Percentiles rank a stretch among this genome's conserved stretches.
These are phyloP conservation scores for Pachysandra terminalis DNA, from an alignment of 164 flowering plant genomes.

Conservation along the genomic window DNA sequence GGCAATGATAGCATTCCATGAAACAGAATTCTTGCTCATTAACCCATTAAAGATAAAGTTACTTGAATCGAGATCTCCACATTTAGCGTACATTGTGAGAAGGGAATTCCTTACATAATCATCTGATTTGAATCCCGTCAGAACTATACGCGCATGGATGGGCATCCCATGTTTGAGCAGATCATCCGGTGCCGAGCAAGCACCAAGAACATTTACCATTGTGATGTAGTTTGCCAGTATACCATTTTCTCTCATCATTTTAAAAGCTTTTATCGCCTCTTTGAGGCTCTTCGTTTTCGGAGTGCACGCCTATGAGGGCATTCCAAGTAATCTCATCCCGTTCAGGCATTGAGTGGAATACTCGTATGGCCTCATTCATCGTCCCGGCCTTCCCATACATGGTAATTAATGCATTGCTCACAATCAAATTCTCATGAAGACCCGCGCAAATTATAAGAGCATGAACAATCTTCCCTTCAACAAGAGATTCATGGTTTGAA, in stretches of 20 bases:
- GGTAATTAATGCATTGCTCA: slow-evolving; percentile 74
- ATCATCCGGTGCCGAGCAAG: slow-evolving; percentile 38
- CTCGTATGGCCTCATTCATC: slow-evolving; percentile 52
- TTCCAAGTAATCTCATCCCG: slow-evolving; percentile 71
- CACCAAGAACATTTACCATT: slow-evolving; percentile 53
- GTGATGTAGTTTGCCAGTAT: slow-evolving; percentile 56
- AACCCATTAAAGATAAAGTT: slow-evolving; percentile 40
- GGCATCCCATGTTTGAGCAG: slow-evolving; percentile 50
- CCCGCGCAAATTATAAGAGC: slow-evolving; percentile 46
- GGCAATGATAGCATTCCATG: slow-evolving; percentile 81
- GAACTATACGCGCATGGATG: slow-evolving; percentile 52
- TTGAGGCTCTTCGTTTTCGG: slow-evolving; percentile 54
- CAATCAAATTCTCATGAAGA: slow-evolving; percentile 44
- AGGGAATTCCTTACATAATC: slow-evolving; percentile 68
- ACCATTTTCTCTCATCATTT: slow-evolving; percentile 45
- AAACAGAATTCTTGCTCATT: slow-evolving; percentile 25
- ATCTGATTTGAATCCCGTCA: slow-evolving; percentile 52
- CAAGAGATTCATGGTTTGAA: slow-evolving; percentile 39
- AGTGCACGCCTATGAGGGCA: slow-evolving; percentile 66
- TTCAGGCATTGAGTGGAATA: slow-evolving; percentile 40
- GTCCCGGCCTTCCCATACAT: slow-evolving; percentile 60
- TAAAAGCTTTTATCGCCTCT: slow-evolving; percentile 48
- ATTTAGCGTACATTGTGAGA: slow-evolving; percentile 78
- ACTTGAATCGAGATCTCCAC: slow-evolving; percentile 63
- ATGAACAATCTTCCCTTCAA: slow-evolving; percentile 52